Conservation (phyloP, 805 yeast genomes). For the Sugiyamaella valdiviana region DNA sequence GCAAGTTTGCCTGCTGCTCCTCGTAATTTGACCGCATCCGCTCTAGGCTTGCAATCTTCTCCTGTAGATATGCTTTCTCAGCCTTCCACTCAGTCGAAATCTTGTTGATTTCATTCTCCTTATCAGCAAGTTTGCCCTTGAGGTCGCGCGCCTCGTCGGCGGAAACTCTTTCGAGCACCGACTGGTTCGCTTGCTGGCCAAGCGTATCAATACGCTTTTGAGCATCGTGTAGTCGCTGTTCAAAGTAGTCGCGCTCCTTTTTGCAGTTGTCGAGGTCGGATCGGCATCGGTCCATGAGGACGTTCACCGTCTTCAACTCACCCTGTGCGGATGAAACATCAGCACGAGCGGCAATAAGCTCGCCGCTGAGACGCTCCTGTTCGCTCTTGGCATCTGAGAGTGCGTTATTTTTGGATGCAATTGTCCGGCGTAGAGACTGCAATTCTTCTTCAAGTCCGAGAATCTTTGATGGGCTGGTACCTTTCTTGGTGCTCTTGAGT, state of each 20-base stretch:
- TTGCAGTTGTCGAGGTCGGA: slow-evolving; percentile 13
- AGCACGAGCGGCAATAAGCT: not conserved
- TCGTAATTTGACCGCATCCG: slow-evolving; percentile 12
- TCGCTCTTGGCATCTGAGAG: not conserved
- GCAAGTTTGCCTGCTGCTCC: slow-evolving; percentile 12
- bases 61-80: slow-evolving; percentile 14
- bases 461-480: not conserved
- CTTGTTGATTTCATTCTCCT: slow-evolving; percentile 20
- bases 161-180: slow-evolving; percentile 24
- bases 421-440: not conserved
- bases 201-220: slow-evolving; percentile 4
- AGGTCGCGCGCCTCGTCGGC: slow-evolving; percentile 28
- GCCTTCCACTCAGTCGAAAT: slow-evolving; percentile 10
- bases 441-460: slow-evolving; percentile 3
- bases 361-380: not conserved
- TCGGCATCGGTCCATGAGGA: slow-evolving; percentile 12
- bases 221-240: slow-evolving; percentile 10
- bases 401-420: not conserved
- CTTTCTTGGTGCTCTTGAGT: not conserved
- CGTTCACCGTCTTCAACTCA: slow-evolving; percentile 12
- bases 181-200: slow-evolving; percentile 5
- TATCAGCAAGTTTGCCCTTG: slow-evolving; percentile 25
- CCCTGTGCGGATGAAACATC: not conserved
- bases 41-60: slow-evolving; percentile 13
- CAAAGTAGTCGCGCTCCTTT: slow-evolving; percentile 15